Conservation (phyloP, 257 asterid genomes). For the Przewalskia tangutica region DNA sequence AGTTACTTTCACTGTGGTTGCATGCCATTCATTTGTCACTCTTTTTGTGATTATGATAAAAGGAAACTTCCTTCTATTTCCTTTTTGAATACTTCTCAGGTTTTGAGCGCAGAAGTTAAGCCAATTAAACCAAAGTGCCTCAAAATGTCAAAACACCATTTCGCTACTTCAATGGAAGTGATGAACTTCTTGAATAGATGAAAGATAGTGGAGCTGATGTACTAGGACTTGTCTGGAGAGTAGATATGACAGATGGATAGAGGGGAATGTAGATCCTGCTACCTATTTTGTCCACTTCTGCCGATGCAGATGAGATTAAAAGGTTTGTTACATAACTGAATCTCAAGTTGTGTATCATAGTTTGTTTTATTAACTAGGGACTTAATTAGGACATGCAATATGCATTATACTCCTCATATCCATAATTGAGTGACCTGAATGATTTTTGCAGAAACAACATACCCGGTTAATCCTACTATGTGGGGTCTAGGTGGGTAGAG, state of each 20-base stretch:
- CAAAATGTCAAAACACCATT: constrained; percentile 68
- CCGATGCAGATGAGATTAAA: constrained; percentile 54
- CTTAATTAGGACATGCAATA: neutral
- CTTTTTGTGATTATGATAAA: neutral
- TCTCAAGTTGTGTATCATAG: neutral
- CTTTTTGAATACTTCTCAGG: constrained; percentile 5
- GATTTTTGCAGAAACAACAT: neutral
- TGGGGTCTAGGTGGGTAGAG: too few species aligned
- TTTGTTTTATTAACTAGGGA: neutral
- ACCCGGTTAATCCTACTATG: too few species aligned
- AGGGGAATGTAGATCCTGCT: constrained; percentile 87
- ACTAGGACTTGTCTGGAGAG: constrained; percentile 87
- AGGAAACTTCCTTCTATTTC: neutral
- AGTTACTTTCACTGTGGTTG: neutral
- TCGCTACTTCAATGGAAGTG: constrained; percentile 71
- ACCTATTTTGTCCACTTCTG: constrained; percentile 64
- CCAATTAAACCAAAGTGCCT: constrained; percentile 51
- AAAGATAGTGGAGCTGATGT: constrained; percentile 76
- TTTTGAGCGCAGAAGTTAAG: constrained; percentile 43
- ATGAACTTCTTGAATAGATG: constrained; percentile 74
- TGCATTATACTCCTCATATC: neutral
- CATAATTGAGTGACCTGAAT: neutral
- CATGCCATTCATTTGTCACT: neutral
- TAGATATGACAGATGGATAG: constrained; percentile 87
- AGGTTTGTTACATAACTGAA: constrained; percentile 30